phyloP scores from a whole-genome alignment of 306 rosid species.

The Quercus gilva region DNA sequence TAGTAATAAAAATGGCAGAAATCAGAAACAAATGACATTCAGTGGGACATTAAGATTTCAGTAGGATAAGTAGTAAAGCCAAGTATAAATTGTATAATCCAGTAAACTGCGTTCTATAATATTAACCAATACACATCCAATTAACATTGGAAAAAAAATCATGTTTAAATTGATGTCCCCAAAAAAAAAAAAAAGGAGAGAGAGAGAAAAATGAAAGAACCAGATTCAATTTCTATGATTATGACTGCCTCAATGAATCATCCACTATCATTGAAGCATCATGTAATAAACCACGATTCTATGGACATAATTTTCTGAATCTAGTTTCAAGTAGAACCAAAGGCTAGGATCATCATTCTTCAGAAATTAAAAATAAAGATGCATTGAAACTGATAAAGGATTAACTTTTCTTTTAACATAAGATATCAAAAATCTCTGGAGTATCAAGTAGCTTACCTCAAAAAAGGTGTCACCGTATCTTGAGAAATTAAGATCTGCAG shows the following conservation, averaged over 20 bases:
- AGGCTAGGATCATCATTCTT: neutral
- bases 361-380: neutral
- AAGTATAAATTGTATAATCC: neutral
- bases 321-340: neutral
- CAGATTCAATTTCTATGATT: neutral
- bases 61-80: neutral
- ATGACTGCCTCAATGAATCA: neutral
- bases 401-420: neutral
- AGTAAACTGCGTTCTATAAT: neutral
- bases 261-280: neutral
- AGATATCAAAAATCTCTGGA: neutral
- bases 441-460: constrained; percentile 56
- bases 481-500: constrained; percentile 91
- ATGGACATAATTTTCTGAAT: neutral
- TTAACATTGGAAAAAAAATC: neutral
- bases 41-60: neutral
- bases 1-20: neutral
- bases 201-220: neutral
- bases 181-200: neutral
- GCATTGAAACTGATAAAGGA: neutral
- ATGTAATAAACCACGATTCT: neutral
- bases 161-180: neutral
- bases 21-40: neutral
- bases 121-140: neutral
- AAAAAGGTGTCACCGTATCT: constrained; percentile 99